Conservation (phyloP, 169 alveolate species). For the Cryptosporidium sp. region DNA sequence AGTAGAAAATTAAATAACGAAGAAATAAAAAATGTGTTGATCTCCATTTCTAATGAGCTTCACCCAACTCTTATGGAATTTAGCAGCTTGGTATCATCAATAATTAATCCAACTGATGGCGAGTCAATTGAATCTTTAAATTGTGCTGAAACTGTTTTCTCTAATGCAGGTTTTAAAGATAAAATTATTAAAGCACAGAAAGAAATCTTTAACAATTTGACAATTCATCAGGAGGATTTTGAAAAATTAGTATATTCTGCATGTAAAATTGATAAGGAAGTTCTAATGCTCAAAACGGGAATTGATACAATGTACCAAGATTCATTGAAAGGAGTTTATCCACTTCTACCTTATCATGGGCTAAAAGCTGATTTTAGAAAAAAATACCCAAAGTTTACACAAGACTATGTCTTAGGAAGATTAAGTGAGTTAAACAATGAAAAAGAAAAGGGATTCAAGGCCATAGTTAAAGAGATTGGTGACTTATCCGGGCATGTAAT, state of each 20-base stretch:
- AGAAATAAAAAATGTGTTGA: slow-evolving; percentile 11
- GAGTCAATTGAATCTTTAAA: neutral
- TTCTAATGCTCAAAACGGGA: slow-evolving; percentile 26
- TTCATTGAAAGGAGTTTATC: slow-evolving; percentile 37
- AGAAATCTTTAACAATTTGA: neutral
- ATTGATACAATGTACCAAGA: slow-evolving; percentile 51
- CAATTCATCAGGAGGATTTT: slow-evolving; percentile 7
- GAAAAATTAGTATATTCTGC: slow-evolving; percentile 9
- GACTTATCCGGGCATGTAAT: neutral
- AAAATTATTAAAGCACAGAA: slow-evolving; percentile 25
- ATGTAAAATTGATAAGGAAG: slow-evolving; percentile 30
- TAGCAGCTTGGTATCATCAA: slow-evolving; percentile 14
- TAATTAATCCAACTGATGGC: neutral
- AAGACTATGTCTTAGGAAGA: neutral
- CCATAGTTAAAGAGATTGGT: slow-evolving; percentile 22
- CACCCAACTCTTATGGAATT: slow-evolving; percentile 64
- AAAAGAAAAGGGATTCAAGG: slow-evolving; percentile 18
- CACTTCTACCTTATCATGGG: slow-evolving; percentile 42
- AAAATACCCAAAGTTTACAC: slow-evolving; percentile 23
- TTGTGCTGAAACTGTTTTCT: slow-evolving; percentile 1
- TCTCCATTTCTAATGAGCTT: slow-evolving; percentile 31
- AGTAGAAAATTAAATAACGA: neutral
- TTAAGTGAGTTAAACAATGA: slow-evolving; percentile 32
- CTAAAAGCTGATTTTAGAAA: neutral
- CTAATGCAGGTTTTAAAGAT: slow-evolving; percentile 41